These are phyloP conservation scores for Magnusiomyces tetraspermus DNA, from an alignment of 1,139 yeast species.

Conservation along the genomic window DNA sequence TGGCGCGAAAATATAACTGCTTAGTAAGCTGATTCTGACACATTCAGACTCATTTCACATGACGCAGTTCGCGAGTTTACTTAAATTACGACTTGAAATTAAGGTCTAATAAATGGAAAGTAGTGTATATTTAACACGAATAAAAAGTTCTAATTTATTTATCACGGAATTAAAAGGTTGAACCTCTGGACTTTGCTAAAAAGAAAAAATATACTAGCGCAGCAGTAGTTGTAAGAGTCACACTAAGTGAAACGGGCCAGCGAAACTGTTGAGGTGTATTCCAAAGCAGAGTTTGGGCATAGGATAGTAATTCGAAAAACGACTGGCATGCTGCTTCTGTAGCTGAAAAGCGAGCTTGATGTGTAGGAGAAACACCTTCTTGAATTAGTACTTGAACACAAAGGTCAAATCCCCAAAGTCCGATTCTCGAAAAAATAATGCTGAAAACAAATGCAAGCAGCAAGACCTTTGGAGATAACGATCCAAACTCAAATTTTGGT, in stretches of 20 bases:
- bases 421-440: constrained; percentile 32
- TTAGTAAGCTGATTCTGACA: background rate
- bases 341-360: constrained; percentile 31
- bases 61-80: too few species aligned
- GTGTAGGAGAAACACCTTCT: constrained; percentile 26
- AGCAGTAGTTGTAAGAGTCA: constrained; percentile 21
- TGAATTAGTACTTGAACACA: constrained; percentile 31
- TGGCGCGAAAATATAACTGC: background rate
- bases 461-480: background rate
- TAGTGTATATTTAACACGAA: too few species aligned
- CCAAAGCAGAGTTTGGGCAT: constrained; percentile 29
- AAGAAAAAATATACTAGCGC: constrained; percentile 16
- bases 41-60: background rate
- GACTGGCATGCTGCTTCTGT: constrained; percentile 33
- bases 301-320: constrained; percentile 29
- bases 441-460: constrained; percentile 17
- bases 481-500: background rate
- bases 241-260: constrained; percentile 26
- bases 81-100: too few species aligned
- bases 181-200: background rate
- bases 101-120: too few species aligned
- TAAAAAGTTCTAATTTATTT: too few species aligned
- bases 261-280: constrained; percentile 27
- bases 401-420: constrained; percentile 37
- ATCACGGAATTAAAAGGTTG: too few species aligned